Conservation (phyloP, 345 rosid species). For the Eucalyptus guilfoylei region DNA sequence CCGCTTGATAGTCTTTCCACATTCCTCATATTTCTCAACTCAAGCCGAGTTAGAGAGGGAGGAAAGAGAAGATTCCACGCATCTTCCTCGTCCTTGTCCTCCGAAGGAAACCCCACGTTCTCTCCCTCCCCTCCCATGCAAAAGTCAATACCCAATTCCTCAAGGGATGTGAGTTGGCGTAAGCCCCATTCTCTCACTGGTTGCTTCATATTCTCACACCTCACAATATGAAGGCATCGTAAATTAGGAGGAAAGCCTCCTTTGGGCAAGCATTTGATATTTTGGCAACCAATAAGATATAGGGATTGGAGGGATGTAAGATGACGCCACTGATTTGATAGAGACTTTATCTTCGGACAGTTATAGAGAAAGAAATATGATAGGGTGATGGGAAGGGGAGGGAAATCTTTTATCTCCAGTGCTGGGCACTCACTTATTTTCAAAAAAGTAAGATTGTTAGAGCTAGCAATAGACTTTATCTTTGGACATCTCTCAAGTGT, state of each 20-base stretch:
- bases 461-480: too few relatives aligned
- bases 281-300: rapidly evolving
- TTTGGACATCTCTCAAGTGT: too few relatives aligned
- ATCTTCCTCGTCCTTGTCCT: background rate
- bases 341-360: background rate
- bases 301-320: background rate
- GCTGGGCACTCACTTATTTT: rapidly evolving
- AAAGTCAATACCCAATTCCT: rapidly evolving
- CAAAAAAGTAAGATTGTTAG: background rate
- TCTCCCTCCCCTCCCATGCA: background rate
- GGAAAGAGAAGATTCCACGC: background rate
- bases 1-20: background rate
- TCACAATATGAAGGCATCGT: rapidly evolving
- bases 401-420: background rate
- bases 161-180: background rate
- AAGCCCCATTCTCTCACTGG: background rate
- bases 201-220: background rate
- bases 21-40: rapidly evolving
- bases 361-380: rapidly evolving
- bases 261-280: background rate
- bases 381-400: background rate
- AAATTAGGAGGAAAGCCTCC: background rate
- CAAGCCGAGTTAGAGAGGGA: background rate
- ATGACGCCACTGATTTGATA: background rate
- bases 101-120: background rate